phyloP scores from a whole-genome alignment of 371 early-diverging fungal genomes.

The Mortierella sp. region DNA sequence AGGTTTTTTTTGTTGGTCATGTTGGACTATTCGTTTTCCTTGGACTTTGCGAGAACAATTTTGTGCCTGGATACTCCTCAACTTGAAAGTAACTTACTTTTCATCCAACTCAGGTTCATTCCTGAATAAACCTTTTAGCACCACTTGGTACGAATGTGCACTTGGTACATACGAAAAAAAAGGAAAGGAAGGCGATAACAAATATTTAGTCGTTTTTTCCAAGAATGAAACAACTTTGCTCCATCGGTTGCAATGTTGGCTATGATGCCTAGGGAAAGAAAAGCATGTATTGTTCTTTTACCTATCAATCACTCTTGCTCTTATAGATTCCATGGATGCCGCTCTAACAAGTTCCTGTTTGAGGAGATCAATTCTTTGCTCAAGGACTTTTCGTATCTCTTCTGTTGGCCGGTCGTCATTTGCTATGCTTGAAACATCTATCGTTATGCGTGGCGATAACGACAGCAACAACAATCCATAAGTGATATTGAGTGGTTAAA shows the following conservation, averaged over 20 bases:
- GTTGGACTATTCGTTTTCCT: neutral
- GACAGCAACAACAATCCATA: neutral
- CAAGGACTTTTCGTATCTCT: slow-evolving; percentile 13
- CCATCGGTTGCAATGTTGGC: neutral
- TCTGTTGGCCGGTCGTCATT: neutral
- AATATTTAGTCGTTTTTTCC: neutral
- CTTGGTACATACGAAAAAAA: neutral
- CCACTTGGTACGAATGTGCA: slow-evolving; percentile 30
- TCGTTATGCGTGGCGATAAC: neutral
- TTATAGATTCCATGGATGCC: slow-evolving; percentile 25
- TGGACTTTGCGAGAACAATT: too few relatives aligned
- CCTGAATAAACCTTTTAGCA: slow-evolving; percentile 37
- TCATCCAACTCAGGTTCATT: slow-evolving; percentile 22
- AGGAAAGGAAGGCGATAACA: neutral
- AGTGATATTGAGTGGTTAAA: neutral
- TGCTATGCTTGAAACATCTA: neutral
- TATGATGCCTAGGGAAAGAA: neutral
- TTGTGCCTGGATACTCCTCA: too few relatives aligned
- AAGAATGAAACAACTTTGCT: neutral
- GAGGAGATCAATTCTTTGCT: slow-evolving; percentile 28
- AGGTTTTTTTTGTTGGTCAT: neutral
- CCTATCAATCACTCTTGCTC: slow-evolving; percentile 32
- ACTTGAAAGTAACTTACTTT: slow-evolving; percentile 10
- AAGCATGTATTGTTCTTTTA: neutral
- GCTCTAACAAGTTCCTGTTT: slow-evolving; percentile 33